A percentile compares a stretch with the other conserved stretches of the same genome.
Evolutionary conservation across 2,329 filamentous ascomycete genomes (phyloP).

Genomic region (Beauveria australis): DNA sequence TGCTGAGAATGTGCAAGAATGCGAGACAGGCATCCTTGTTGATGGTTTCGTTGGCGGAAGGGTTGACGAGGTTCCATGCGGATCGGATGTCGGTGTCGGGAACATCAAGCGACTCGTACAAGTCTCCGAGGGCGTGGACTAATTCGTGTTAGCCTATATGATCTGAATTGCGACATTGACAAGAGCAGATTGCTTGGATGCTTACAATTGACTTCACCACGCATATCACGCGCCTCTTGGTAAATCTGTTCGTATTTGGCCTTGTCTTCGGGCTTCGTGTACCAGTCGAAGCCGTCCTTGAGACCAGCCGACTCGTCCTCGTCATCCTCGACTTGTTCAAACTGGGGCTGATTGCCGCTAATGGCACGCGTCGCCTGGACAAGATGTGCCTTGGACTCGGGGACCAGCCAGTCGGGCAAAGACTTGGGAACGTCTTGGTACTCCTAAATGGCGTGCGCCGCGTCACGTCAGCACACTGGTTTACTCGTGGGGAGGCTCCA

Average conservation of each 20-base stretch:
- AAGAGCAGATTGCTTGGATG: constrained; percentile 10
- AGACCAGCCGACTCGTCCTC: constrained; percentile 75
- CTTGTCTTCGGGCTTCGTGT: constrained; percentile 90
- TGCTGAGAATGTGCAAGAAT: constrained; percentile 94
- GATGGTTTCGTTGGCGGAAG: constrained; percentile 70
- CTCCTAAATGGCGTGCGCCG: constrained; percentile 48
- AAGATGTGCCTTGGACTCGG: constrained; percentile 86
- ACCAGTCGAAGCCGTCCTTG: constrained; percentile 98
- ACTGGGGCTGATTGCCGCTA: constrained; percentile 68
- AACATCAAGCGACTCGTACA: constrained; percentile 74
- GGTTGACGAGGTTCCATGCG: constrained; percentile 97
- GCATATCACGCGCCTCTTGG: constrained; percentile 77
- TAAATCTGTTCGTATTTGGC: constrained; percentile 97
- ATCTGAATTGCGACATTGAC: neutral
- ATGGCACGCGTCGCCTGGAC: constrained; percentile 77
- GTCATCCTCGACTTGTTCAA: constrained; percentile 70
- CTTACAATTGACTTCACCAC: constrained; percentile 75
- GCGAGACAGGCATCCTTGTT: constrained; percentile 92
- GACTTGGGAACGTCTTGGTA: constrained; percentile 77
- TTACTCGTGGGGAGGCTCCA: too few relatives aligned
- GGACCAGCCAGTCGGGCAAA: constrained; percentile 92
- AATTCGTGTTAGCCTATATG: neutral
- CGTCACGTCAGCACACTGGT: constrained; percentile 11
- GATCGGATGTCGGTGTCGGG: constrained; percentile 75
- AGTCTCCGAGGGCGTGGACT: constrained; percentile 71